Conservation (phyloP, 768 basidiomycete genomes). For the Kwoniella bestiolae region DNA sequence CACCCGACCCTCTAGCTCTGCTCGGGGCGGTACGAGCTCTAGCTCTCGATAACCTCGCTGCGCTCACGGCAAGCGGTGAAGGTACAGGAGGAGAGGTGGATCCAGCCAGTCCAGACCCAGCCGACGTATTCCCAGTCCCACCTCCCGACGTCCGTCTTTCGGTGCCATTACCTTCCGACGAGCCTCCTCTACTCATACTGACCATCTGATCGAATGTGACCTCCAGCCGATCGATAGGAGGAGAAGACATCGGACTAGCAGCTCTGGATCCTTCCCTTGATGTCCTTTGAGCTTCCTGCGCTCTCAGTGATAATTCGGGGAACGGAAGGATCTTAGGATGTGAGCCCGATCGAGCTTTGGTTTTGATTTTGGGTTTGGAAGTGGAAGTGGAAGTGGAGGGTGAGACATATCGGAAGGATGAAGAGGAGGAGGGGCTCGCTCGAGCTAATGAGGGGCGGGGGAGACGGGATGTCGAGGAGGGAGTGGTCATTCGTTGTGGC, state of each 20-base stretch:
- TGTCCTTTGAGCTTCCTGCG: slow-evolving; percentile 12
- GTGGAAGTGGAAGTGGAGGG: slow-evolving; percentile 9
- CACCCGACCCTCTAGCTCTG: neutral
- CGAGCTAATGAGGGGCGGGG: slow-evolving; percentile 15
- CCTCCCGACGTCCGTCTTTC: neutral
- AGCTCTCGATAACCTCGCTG: slow-evolving; percentile 1
- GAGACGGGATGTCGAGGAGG: slow-evolving; percentile 19
- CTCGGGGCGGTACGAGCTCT: slow-evolving; percentile 11
- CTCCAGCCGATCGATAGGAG: slow-evolving; percentile 18
- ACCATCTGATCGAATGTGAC: slow-evolving; percentile 23
- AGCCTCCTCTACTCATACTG: slow-evolving; percentile 17
- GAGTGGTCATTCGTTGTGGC: slow-evolving; percentile 11
- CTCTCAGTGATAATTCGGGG: slow-evolving; percentile 40
- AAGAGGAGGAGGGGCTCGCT: slow-evolving; percentile 12
- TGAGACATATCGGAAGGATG: neutral
- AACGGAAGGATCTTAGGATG: slow-evolving; percentile 48
- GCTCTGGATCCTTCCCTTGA: slow-evolving; percentile 29
- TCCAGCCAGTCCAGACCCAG: neutral
- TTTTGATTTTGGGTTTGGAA: slow-evolving; percentile 8
- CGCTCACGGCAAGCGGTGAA: slow-evolving; percentile 16
- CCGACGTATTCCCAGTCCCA: neutral
- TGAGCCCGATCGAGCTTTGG: slow-evolving; percentile 28
- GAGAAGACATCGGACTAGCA: slow-evolving; percentile 16
- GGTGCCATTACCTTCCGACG: slow-evolving; percentile 1
- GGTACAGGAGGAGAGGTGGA: slow-evolving; percentile 28